phyloP scores from a whole-genome alignment of 1,284 basidiomycete genomes.

The Malassezia restricta region DNA sequence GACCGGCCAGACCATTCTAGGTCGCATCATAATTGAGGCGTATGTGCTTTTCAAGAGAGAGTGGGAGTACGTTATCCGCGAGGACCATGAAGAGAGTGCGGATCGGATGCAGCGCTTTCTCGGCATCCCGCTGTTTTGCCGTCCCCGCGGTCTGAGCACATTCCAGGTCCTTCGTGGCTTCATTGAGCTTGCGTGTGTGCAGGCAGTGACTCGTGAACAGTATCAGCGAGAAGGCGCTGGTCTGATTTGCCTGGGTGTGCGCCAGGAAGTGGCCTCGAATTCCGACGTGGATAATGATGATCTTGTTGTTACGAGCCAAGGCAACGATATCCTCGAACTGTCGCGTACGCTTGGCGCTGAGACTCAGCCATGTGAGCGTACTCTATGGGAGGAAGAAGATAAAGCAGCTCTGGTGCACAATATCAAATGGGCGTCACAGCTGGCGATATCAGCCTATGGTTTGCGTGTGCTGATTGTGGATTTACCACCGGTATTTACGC shows the following conservation, averaged over 20 bases:
- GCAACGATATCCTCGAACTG: constrained; percentile 38
- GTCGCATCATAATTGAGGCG: constrained; percentile 31
- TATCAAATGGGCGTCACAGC: constrained; percentile 42
- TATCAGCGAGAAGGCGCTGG: constrained; percentile 36
- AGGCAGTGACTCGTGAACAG: constrained; percentile 34
- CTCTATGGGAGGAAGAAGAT: constrained; percentile 14
- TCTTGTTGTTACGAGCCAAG: constrained; percentile 37
- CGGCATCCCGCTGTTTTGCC: constrained; percentile 4
- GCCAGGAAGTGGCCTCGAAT: constrained; percentile 8
- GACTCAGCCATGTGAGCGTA: neutral
- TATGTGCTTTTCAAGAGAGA: constrained; percentile 34
- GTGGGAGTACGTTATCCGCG: constrained; percentile 35
- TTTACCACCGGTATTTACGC: constrained; percentile 40
- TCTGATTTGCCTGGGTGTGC: constrained; percentile 8
- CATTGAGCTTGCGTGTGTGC: constrained; percentile 35
- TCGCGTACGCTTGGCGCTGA: constrained; percentile 9
- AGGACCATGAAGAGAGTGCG: constrained; percentile 39
- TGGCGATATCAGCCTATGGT: constrained; percentile 37
- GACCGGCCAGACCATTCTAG: constrained; percentile 34
- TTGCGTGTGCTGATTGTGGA: constrained; percentile 27
- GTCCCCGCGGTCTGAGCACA: constrained; percentile 26
- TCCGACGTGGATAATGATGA: constrained; percentile 27
- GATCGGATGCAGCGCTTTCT: constrained; percentile 8
- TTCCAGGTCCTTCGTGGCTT: constrained; percentile 37
- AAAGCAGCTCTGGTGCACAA: constrained; percentile 27